A percentile compares a stretch with the other conserved stretches of the same genome.
These are phyloP conservation scores for Musa acuminata DNA, from an alignment of 176 grass and related monocot genomes.

Conservation along the genomic window DNA sequence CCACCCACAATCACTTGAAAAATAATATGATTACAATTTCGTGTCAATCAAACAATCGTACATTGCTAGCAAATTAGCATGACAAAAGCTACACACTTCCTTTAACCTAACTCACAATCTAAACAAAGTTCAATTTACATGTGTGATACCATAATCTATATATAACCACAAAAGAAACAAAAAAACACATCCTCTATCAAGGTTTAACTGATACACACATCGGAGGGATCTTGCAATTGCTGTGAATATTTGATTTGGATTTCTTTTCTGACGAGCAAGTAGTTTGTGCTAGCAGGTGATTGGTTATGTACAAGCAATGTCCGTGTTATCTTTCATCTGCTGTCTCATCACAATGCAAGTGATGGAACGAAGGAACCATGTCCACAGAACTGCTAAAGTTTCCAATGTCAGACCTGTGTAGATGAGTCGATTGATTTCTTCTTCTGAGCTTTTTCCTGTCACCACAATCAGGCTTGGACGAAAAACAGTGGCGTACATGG, in stretches of 20 bases:
- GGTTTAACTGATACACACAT: background rate
- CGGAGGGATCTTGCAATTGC: background rate
- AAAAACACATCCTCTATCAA: background rate
- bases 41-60: background rate
- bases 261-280: background rate
- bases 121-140: background rate
- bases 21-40: no score
- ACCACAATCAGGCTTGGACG: conserved; percentile 12
- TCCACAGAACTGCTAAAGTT: conserved; percentile 24
- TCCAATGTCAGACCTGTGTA: conserved; percentile 40
- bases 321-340: background rate
- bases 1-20: no score
- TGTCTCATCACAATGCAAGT: background rate
- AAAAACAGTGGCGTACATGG: conserved; percentile 55
- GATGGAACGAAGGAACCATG: no score
- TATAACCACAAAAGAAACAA: background rate
- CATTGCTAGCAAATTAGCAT: background rate
- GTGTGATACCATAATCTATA: background rate
- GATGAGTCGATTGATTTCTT: conserved; percentile 36
- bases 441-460: conserved; percentile 34
- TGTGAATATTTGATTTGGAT: background rate
- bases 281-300: background rate
- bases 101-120: background rate
- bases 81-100: background rate
- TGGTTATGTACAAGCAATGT: background rate